phyloP scores from a whole-genome alignment of 2,329 filamentous ascomycete species.

The Peltaster fructicola region DNA sequence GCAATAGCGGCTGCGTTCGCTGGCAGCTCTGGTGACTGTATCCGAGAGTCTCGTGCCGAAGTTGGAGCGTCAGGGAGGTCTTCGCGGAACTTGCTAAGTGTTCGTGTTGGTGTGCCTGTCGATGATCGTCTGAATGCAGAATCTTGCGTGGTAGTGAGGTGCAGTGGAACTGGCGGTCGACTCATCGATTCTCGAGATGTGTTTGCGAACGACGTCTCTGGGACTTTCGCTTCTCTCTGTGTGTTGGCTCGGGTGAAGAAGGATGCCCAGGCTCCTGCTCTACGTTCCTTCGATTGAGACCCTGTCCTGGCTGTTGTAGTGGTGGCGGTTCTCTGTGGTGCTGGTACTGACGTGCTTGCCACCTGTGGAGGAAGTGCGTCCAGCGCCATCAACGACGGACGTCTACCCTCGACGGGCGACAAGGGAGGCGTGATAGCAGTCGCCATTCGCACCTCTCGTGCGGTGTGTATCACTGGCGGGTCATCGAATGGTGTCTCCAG shows the following conservation, averaged over 20 bases:
- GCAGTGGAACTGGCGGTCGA: conserved; percentile 33
- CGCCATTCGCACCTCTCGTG: conserved; percentile 30
- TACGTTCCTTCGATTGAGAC: conserved; percentile 27
- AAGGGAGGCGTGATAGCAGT: conserved; percentile 27
- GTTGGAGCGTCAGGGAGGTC: conserved; percentile 73
- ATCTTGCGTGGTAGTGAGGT: conserved; percentile 23
- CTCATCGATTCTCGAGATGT: conserved; percentile 77
- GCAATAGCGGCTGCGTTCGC: conserved; percentile 21
- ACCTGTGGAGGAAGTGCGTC: too few relatives aligned
- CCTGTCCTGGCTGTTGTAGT: background rate
- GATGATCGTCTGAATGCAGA: conserved; percentile 26
- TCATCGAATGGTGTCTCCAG: conserved; percentile 27
- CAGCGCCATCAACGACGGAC: too few relatives aligned
- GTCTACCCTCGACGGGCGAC: conserved; percentile 11
- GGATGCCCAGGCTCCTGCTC: conserved; percentile 42
- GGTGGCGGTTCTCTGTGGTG: too few relatives aligned
- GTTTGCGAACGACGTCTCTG: conserved; percentile 64
- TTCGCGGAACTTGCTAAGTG: conserved; percentile 80
- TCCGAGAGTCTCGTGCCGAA: conserved; percentile 67
- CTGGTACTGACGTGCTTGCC: too few relatives aligned
- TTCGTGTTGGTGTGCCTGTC: conserved; percentile 51
- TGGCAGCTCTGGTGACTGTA: conserved; percentile 59
- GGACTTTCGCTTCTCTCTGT: conserved; percentile 36
- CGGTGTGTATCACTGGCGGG: conserved; percentile 30
- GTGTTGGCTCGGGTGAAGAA: conserved; percentile 51